Percentiles rank a stretch among this genome's conserved stretches.
These are phyloP conservation scores for Penicillium palitans DNA, from an alignment of 2,329 filamentous ascomycete species.

Conservation along the genomic window DNA sequence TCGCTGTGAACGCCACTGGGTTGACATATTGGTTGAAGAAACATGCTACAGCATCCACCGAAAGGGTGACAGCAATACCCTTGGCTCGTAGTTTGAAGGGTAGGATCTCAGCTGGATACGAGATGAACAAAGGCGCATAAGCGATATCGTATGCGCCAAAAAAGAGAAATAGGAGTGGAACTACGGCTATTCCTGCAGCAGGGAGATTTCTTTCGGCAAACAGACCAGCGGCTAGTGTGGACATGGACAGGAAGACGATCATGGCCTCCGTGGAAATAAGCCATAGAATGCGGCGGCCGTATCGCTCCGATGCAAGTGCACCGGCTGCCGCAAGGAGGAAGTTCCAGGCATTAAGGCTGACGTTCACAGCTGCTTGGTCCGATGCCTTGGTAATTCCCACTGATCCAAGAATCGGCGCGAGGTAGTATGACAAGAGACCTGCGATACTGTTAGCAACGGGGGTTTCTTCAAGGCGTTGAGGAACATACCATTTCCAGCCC, in stretches of 20 bases:
- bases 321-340: constrained; percentile 23
- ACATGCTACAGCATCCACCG: constrained; percentile 31
- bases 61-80: constrained; percentile 33
- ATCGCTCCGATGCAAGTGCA: constrained; percentile 25
- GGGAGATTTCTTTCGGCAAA: constrained; percentile 24
- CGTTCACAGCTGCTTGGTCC: constrained; percentile 30
- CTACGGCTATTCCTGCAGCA: constrained; percentile 32
- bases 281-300: constrained; percentile 26
- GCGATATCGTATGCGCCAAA: constrained; percentile 34
- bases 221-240: constrained; percentile 24
- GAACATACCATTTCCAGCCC: constrained; percentile 24
- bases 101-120: constrained; percentile 34
- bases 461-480: too few species aligned
- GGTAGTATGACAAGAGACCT: constrained; percentile 38
- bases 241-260: constrained; percentile 26
- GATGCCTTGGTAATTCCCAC: constrained; percentile 32
- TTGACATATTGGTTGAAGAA: constrained; percentile 48
- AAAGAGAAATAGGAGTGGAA: constrained; percentile 40
- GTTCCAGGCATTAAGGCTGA: constrained; percentile 26
- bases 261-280: constrained; percentile 22
- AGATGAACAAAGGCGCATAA: constrained; percentile 30
- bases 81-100: constrained; percentile 41
- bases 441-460: not conserved
- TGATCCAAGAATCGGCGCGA: constrained; percentile 38
- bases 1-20: constrained; percentile 41